Base-by-base conservation (phyloP, 441 rosid genomes). In the Adansonia grandidieri region DNA sequence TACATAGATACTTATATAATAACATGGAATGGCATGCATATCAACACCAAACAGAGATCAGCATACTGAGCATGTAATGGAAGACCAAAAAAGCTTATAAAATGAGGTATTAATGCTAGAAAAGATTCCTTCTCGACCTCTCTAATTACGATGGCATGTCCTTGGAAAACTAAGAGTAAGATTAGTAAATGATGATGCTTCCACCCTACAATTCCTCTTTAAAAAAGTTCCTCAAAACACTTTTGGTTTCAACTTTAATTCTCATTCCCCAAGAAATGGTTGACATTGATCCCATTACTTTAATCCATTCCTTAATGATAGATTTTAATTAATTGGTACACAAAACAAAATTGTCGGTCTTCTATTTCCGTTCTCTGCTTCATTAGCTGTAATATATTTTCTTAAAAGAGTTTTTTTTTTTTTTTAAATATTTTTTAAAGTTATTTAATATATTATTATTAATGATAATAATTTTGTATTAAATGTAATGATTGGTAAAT, bases 281-380 rank as follows among this genome's bases (percentile, higher is more conserved):
- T 84, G 87, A 82, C 87, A 82, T 80, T 77, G 77, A 82, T 78
- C 79, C 53, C 51, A 57, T 80, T 62, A 77, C 61, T 71, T 71
- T 76, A 78, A 76, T 80, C 81, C 67, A 28, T 17, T 62, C 73
- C 74, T 84, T 78, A 66, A 74, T 73, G 54, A 70, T 53, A 28
- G 53, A 70, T 72, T 60, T 71, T 50, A 20, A 45, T 65, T 61
- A 56, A 68, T 78, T 57, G 61, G 74, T 72, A 51, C 80, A 76
- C 65, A 76, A 64, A 80, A 76, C 82, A 54, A 75, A 73, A 57
- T 72, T 81, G 80, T 70, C 86, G 78, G 86, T 75, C 71, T 81
- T 81, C 53, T 77, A 58, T 77, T 69, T 72, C 75, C 75, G 44
- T 72, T 68, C 50, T 57, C 28, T 45, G 48, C 48, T 48, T 69